Conservation (phyloP, 352 stramenopile species). For the Phytopythium oedochilum region DNA sequence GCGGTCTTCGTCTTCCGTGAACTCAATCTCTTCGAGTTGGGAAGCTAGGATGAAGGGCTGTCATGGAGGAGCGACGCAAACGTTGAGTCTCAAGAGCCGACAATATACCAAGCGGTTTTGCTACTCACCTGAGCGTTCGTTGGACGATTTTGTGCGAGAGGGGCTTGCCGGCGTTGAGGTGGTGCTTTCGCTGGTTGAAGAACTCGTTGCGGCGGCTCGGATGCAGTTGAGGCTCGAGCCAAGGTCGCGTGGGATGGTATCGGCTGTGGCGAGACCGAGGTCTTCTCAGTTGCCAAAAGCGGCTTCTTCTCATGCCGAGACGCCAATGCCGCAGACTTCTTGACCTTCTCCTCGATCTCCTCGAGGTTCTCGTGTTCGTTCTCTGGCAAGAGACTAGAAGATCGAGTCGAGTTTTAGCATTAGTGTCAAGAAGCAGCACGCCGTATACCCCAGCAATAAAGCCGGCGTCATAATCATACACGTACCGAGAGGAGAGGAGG, state of each 20-base stretch:
- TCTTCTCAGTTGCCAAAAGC: neutral
- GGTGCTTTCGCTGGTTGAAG: neutral
- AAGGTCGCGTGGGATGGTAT: neutral
- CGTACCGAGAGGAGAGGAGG: conserved; percentile 51
- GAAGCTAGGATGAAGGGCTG: conserved; percentile 27
- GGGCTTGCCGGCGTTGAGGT: neutral
- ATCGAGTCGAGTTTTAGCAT: neutral
- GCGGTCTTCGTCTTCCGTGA: conserved; percentile 56
- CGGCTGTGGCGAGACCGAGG: neutral
- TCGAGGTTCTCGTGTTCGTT: conserved; percentile 45
- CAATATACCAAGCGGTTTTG: neutral
- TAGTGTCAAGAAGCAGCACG: neutral
- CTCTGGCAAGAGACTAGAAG: conserved; percentile 51
- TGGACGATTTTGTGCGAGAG: neutral
- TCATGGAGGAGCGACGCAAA: too few relatives aligned
- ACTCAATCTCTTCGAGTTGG: conserved; percentile 42
- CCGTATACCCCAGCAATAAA: neutral
- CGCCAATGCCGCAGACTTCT: conserved; percentile 1
- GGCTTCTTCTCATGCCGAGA: conserved; percentile 4
- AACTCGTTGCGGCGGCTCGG: neutral
- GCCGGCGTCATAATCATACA: neutral
- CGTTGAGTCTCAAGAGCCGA: too few relatives aligned
- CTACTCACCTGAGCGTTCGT: neutral
- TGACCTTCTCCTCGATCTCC: conserved; percentile 42
- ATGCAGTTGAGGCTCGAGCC: neutral